Percentiles rank a stretch among this genome's conserved stretches.
Evolutionary conservation across 768 basidiomycete species (phyloP).

Genomic region (Termitomyces sp.): DNA sequence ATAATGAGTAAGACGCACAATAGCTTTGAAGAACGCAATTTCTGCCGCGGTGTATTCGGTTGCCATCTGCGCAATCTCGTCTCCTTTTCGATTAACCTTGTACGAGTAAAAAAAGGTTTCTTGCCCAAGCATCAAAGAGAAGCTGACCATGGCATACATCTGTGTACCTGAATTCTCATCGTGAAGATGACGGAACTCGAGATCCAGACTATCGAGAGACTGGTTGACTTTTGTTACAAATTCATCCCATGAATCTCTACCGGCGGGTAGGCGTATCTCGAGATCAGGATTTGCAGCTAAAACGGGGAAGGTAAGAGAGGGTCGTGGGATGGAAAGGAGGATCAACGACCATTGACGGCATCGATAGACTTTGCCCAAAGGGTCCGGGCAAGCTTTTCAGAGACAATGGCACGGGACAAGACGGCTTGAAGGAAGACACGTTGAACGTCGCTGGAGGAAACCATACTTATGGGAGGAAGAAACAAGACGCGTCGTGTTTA

Average conservation of each 20-base stretch:
- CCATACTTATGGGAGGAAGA: slow-evolving; percentile 27
- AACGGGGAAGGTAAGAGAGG: slow-evolving; percentile 9
- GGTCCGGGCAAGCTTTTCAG: slow-evolving; percentile 57
- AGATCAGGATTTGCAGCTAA: slow-evolving; percentile 53
- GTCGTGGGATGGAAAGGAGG: not conserved
- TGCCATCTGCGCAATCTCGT: slow-evolving; percentile 80
- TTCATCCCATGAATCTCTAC: slow-evolving; percentile 49
- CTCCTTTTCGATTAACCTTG: slow-evolving; percentile 78
- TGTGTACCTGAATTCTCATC: slow-evolving; percentile 65
- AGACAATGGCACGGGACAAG: slow-evolving; percentile 65
- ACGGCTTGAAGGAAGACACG: slow-evolving; percentile 79
- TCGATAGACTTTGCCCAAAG: slow-evolving; percentile 68
- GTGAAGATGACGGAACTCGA: slow-evolving; percentile 62
- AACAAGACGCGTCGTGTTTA: slow-evolving; percentile 18
- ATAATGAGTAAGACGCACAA: slow-evolving; percentile 50
- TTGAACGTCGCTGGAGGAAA: slow-evolving; percentile 59
- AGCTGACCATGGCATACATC: slow-evolving; percentile 67
- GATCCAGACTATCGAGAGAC: slow-evolving; percentile 63
- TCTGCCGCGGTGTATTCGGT: slow-evolving; percentile 78
- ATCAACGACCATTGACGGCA: slow-evolving; percentile 59
- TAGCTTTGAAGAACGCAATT: slow-evolving; percentile 80
- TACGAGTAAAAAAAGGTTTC: not conserved
- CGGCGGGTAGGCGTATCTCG: slow-evolving; percentile 37
- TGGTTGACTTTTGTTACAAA: slow-evolving; percentile 61
- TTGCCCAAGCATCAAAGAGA: not conserved